Conservation (phyloP, 2,329 filamentous ascomycete species). For the Trichoderma lentiforme region DNA sequence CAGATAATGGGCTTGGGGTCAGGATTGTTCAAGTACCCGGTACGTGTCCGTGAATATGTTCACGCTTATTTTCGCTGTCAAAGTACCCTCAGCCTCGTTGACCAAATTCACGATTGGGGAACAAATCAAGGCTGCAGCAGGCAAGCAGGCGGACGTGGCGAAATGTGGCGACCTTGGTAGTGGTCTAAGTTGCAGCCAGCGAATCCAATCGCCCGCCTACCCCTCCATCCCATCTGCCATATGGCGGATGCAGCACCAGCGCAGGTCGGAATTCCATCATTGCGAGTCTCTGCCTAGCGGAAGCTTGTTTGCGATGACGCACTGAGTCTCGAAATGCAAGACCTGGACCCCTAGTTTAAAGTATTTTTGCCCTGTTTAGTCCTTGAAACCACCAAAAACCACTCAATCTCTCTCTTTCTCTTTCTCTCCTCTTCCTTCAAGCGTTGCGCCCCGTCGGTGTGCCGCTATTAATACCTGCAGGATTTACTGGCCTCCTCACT, state of each 20-base stretch:
- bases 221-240: neutral
- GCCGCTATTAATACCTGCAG: neutral
- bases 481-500: neutral
- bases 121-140: neutral
- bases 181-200: neutral
- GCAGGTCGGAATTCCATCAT: neutral
- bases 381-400: neutral
- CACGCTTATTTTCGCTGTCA: neutral
- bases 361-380: neutral
- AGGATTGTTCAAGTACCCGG: neutral
- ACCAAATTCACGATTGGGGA: neutral
- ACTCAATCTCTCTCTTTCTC: neutral
- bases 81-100: neutral
- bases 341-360: neutral
- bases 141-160: neutral
- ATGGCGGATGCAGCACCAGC: neutral
- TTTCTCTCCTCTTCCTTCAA: neutral
- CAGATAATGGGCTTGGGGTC: neutral
- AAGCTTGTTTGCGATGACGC: constrained; percentile 19
- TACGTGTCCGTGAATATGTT: neutral
- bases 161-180: neutral
- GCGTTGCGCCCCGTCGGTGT: neutral
- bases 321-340: neutral
- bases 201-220: neutral
- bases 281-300: neutral